These are phyloP conservation scores for Pochonia chlamydosporia DNA, from an alignment of 2,329 filamentous ascomycete genomes.

Conservation along the genomic window DNA sequence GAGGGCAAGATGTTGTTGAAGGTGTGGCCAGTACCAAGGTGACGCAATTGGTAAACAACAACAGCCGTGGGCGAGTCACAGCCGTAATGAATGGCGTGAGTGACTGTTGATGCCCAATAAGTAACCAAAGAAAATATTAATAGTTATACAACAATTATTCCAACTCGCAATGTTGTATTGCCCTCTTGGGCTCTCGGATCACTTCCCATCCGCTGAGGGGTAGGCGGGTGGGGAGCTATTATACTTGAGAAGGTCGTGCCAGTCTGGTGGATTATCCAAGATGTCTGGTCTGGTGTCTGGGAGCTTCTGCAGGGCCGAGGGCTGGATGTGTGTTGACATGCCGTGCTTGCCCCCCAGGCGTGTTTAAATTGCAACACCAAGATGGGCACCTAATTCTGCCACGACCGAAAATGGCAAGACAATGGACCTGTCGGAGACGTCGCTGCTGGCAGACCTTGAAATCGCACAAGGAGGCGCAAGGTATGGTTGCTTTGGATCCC, in stretches of 20 bases:
- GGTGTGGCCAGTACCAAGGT: too few relatives aligned
- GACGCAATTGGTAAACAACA: not conserved
- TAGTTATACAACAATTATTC: too few relatives aligned
- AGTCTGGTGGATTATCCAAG: too few relatives aligned
- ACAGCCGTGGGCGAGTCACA: not conserved
- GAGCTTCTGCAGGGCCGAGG: slow-evolving; percentile 1
- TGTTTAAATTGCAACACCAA: slow-evolving; percentile 6
- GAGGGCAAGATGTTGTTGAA: too few relatives aligned
- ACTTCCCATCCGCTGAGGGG: not conserved
- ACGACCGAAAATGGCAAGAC: slow-evolving; percentile 2
- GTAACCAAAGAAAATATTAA: too few relatives aligned
- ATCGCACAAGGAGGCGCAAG: not conserved
- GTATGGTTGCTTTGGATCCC: not conserved
- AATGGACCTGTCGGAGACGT: slow-evolving; percentile 2
- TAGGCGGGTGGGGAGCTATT: slow-evolving; percentile 7
- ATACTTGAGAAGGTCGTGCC: slow-evolving; percentile 4
- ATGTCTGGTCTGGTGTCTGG: slow-evolving; percentile 1
- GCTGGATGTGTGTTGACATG: not conserved
- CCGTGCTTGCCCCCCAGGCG: not conserved
- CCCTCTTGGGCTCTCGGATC: not conserved
- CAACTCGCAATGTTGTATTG: not conserved
- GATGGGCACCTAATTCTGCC: not conserved
- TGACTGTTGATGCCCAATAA: too few relatives aligned
- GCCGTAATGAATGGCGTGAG: too few relatives aligned
- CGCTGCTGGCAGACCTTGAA: not conserved